Evolutionary conservation across 768 basidiomycete genomes (phyloP), one percentile per base, ranked within the genome.

Genomic region (Suillus plorans): DNA sequence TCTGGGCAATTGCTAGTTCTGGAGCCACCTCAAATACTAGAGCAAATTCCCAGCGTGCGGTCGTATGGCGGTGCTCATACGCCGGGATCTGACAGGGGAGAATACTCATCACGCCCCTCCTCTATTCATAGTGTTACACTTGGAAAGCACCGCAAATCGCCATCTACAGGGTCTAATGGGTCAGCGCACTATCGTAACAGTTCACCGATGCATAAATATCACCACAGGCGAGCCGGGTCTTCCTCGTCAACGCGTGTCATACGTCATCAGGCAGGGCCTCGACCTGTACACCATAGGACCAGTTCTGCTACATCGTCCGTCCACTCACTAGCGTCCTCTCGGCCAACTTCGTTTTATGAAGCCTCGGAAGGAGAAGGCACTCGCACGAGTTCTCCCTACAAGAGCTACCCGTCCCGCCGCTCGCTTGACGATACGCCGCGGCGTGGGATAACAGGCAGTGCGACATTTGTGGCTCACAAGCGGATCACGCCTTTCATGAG

Each of bases 31-130:
- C 77, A 77, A 47, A 82, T 72, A 61, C 72, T 75, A 28, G 79
- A 79, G 25, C 77, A 86, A 71, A 78, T 87, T 16, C 84, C 87
- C 5, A 84, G 87, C 12, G 84, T 92, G 22, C 83, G 87, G 13
- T 93, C 92, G 4, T 84, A 89, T 64, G 91, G 91, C 63, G 91
- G 91, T 2, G 89, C 83, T 68, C 90, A 90, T 62, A 96, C 95
- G 0, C 95, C 94, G 0, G 95, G 91, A 60, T 95, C 94, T 36
- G 95, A 97, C 68, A 82, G 84, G 55, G 92, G 90, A 14, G 92
- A 92, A 12, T 81, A 84, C 71, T 82, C 88, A 20, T 96, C 94
- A 1, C 80, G 94, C 31, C 93, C 95, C 1, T 92, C 91, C 0
- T 95, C 94, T 0, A 82, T 93, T n/a, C 88, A 84, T n/a, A 95